Evolutionary conservation across 345 rosid species (phyloP), one percentile per base, ranked within the genome.

Genomic region (Melaleuca quinquenervia): DNA sequence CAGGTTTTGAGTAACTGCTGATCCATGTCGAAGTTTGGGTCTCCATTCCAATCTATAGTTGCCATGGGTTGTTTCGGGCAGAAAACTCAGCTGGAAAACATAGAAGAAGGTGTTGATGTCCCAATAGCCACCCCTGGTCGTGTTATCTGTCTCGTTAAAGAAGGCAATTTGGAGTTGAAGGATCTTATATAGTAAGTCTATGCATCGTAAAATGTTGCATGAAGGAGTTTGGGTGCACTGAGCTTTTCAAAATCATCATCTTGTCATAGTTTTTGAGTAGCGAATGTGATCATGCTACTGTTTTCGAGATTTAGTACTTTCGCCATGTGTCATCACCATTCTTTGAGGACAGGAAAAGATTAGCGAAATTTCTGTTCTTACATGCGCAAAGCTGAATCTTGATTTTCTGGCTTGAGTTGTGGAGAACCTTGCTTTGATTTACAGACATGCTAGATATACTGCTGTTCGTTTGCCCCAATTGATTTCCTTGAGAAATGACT

Each of bases 81-180:
- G 90, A 94, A 89, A 89, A 95, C 99, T 86, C 98, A 96, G 89
- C 88, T 93, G 82, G 97, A 96, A 92, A 95, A 88, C 88, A 91
- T 96, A 56, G 92, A 94, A 86, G 94, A 91, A 86, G 97, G 96
- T 74, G 93, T 93, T 29, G 98, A 95, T 88, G 93, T 96, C 85
- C 89, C 95, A 87, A 94, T 95, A 70, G 98, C 95, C 82, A 95
- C 99, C 12, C 98, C 99, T 26, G 98, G 99, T 89, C 99, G 98
- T 85, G 94, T 95, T 93, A 91, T 87, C 91, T 95, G 87, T 91
- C 91, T 96, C 49, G 90, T 95, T 87, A 93, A 93, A 52, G 97
- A 94, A 90, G 97, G 93, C 88, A 89, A 90, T 89, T 82, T 95
- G 92, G 89, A 91, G 86, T 87, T 94, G 85, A 86, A 90, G 88